Percentiles rank a stretch among this genome's conserved stretches.
phyloP scores from a whole-genome alignment of 768 basidiomycete species.

The Boletus vermiculosoides region DNA sequence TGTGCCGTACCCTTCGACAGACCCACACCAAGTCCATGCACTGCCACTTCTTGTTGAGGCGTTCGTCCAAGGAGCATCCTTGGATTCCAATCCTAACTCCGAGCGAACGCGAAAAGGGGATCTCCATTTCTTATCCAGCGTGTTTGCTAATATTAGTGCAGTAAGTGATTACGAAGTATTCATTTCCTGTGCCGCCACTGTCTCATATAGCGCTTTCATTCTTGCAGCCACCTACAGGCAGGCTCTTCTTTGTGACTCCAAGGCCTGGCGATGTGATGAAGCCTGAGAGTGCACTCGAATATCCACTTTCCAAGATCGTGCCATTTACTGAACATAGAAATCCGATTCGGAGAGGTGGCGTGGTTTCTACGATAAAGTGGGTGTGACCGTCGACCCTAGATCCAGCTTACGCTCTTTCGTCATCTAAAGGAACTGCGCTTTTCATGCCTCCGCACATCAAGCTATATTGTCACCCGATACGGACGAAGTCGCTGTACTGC shows the following conservation, averaged over 20 bases:
- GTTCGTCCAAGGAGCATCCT: conserved; percentile 70
- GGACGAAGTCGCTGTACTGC: conserved; percentile 51
- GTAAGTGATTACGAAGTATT: conserved; percentile 43
- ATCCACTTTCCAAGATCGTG: conserved; percentile 78
- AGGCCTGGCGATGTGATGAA: conserved; percentile 49
- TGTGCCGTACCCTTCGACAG: conserved; percentile 62
- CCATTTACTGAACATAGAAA: conserved; percentile 90
- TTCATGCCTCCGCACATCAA: conserved; percentile 64
- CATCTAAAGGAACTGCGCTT: conserved; percentile 68
- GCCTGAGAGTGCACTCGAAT: conserved; percentile 54
- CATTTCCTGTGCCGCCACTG: not conserved
- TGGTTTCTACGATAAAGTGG: conserved; percentile 85
- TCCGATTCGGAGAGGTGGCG: conserved; percentile 82
- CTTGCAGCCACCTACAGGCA: conserved; percentile 66
- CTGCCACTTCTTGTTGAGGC: conserved; percentile 87
- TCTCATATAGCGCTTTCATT: conserved; percentile 1
- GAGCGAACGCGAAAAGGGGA: conserved; percentile 66
- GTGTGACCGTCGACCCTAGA: conserved; percentile 14
- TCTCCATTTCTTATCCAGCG: conserved; percentile 89
- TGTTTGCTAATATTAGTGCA: conserved; percentile 87
- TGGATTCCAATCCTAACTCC: conserved; percentile 48
- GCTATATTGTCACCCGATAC: conserved; percentile 70
- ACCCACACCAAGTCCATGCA: conserved; percentile 54
- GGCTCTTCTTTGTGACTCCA: conserved; percentile 78
- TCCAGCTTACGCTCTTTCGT: conserved; percentile 9